Percentiles rank a stretch among this genome's conserved stretches.
These are phyloP conservation scores for Ulmus americana DNA, from an alignment of 331 rosid species.

Conservation along the genomic window DNA sequence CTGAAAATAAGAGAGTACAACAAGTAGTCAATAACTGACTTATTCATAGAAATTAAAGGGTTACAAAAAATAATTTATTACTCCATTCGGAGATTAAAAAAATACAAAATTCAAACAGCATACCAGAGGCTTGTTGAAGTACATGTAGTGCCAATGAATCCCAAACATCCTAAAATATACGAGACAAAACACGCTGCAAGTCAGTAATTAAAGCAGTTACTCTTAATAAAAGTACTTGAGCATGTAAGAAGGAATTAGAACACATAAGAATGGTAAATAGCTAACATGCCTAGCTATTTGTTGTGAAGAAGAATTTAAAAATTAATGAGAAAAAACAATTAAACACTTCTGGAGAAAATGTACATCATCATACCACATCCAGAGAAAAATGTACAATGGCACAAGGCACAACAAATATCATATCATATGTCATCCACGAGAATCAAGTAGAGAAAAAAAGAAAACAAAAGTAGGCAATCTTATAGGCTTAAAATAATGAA, in stretches of 20 bases:
- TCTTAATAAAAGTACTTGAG: neutral
- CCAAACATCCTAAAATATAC: constrained; percentile 61
- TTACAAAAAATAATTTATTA: neutral
- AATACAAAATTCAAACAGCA: constrained; percentile 14
- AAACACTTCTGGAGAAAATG: no score
- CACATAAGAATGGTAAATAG: neutral
- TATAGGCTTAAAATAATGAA: neutral
- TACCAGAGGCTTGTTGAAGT: constrained; percentile 85
- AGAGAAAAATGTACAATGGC: no score
- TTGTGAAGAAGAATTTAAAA: no score
- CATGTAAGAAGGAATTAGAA: neutral
- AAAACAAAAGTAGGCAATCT: neutral
- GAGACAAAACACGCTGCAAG: neutral
- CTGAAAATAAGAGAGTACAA: constrained; percentile 40
- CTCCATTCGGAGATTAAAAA: neutral
- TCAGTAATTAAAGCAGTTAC: constrained; percentile 1
- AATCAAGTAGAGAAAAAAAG: neutral
- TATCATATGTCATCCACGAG: no score
- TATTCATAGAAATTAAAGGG: constrained; percentile 4
- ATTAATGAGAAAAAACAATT: no score
- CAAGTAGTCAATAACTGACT: neutral
- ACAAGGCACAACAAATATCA: neutral
- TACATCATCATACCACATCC: no score
- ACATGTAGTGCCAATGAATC: constrained; percentile 77
- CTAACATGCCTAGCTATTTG: neutral